Percentiles rank a stretch among this genome's conserved stretches.
phyloP scores from a whole-genome alignment of 768 basidiomycete species.

The Collybia nuda region DNA sequence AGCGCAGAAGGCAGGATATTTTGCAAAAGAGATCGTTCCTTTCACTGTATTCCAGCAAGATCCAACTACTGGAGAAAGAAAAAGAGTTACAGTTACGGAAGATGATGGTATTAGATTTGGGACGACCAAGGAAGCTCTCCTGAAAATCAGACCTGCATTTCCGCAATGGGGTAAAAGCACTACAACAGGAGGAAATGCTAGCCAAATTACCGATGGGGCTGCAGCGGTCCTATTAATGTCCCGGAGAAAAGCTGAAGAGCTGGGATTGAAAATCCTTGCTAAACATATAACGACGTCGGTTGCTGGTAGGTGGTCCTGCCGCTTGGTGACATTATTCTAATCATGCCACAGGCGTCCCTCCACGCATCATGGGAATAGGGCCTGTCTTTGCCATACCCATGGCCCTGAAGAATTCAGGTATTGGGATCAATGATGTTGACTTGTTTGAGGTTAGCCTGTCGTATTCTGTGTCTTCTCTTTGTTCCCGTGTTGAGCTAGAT shows the following conservation, averaged over 20 bases:
- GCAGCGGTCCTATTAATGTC: conserved; percentile 84
- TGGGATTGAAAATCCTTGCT: conserved; percentile 72
- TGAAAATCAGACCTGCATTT: conserved; percentile 73
- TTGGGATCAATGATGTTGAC: conserved; percentile 71
- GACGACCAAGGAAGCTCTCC: conserved; percentile 64
- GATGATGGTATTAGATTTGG: conserved; percentile 82
- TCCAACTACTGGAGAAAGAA: conserved; percentile 50
- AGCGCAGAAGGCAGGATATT: conserved; percentile 67
- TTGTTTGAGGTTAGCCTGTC: conserved; percentile 62
- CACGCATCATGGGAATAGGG: conserved; percentile 87
- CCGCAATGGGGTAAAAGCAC: conserved; percentile 76
- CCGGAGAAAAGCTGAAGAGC: conserved; percentile 71
- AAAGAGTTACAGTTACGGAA: conserved; percentile 52
- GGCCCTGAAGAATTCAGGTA: conserved; percentile 65
- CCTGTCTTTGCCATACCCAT: conserved; percentile 83
- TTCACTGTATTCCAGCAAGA: conserved; percentile 67
- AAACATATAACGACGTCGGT: conserved; percentile 77
- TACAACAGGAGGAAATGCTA: conserved; percentile 86
- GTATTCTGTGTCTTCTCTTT: not conserved
- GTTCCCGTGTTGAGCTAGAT: not conserved
- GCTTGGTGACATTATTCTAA: not conserved
- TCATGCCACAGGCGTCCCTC: conserved; percentile 55
- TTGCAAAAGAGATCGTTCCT: conserved; percentile 71
- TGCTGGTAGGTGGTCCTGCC: conserved; percentile 40
- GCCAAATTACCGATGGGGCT: conserved; percentile 83